A percentile compares a stretch with the other conserved stretches of the same genome.
Conservation (phyloP, 2,329 filamentous ascomycete genomes). For the Paraconiothyrium sp. region DNA sequence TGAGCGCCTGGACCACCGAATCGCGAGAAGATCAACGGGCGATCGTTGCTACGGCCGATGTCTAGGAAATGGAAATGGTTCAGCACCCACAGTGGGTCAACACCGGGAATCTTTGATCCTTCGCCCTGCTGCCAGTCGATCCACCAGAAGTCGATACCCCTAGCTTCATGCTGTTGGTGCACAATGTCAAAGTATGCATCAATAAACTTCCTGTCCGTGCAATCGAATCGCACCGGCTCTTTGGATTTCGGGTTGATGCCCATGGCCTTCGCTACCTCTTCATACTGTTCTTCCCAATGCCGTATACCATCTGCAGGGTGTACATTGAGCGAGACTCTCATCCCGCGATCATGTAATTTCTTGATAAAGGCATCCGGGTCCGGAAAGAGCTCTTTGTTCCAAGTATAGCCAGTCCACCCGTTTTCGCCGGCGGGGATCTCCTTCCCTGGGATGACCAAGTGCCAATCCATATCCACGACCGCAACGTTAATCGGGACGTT, state of each 20-base stretch:
- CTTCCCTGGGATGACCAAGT: conserved; percentile 58
- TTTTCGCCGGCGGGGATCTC: conserved; percentile 46
- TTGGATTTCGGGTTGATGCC: conserved; percentile 61
- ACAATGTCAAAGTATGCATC: conserved; percentile 68
- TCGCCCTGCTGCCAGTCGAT: conserved; percentile 73
- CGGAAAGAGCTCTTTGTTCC: conserved; percentile 68
- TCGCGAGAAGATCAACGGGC: conserved; percentile 67
- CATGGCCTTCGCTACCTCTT: conserved; percentile 63
- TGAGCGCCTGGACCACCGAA: conserved; percentile 71
- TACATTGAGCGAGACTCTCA: conserved; percentile 68
- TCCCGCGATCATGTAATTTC: conserved; percentile 61
- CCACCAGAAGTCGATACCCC: conserved; percentile 73
- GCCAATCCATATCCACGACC: conserved; percentile 75
- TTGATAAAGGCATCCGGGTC: conserved; percentile 63
- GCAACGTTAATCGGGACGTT: conserved; percentile 67
- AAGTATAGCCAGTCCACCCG: conserved; percentile 71
- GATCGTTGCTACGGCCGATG: conserved; percentile 54
- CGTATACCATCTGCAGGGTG: conserved; percentile 70
- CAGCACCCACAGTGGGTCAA: conserved; percentile 71
- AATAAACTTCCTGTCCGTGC: conserved; percentile 63
- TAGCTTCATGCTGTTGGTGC: conserved; percentile 64
- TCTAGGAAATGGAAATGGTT: conserved; percentile 73
- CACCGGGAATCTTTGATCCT: conserved; percentile 63
- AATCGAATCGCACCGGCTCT: conserved; percentile 66
- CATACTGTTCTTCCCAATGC: conserved; percentile 65